phyloP scores from a whole-genome alignment of 345 rosid species.

The Aquilaria yunnanensis region DNA sequence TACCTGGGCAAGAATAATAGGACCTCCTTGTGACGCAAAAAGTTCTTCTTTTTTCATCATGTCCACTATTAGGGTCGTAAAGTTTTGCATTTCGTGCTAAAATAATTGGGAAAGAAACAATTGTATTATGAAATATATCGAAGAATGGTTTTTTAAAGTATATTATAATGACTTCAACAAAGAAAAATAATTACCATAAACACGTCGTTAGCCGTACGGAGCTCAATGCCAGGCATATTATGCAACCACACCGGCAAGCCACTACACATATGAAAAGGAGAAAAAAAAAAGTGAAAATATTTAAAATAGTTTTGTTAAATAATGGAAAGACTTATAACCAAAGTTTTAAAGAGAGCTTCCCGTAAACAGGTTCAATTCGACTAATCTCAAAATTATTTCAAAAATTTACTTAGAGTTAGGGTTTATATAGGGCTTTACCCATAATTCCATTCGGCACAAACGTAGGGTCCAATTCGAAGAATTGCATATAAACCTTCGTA shows the following conservation, averaged over 20 bases:
- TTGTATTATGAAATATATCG: neutral
- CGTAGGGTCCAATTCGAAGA: conserved; percentile 69
- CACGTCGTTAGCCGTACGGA: conserved; percentile 33
- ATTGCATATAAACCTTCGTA: conserved; percentile 39
- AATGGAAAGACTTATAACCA: neutral
- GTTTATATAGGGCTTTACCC: conserved; percentile 30
- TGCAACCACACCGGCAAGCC: conserved; percentile 65
- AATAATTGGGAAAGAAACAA: neutral
- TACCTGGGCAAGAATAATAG: conserved; percentile 8
- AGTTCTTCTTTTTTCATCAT: conserved; percentile 1
- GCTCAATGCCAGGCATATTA: conserved; percentile 23
- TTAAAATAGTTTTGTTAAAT: neutral
- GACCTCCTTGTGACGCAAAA: conserved; percentile 14
- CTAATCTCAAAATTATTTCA: no score
- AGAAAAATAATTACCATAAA: conserved; percentile 29
- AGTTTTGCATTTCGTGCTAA: conserved; percentile 7
- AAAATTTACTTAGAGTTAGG: neutral
- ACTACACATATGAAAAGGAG: conserved; percentile 6
- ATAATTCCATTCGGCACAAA: conserved; percentile 69
- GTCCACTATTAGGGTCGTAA: conserved; percentile 5
- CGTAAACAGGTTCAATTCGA: neutral
- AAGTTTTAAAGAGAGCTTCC: neutral
- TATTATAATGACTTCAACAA: neutral
- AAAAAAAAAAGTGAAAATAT: neutral
- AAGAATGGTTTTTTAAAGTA: no score